Evolutionary conservation across 1,284 basidiomycete genomes (phyloP), one percentile per base, ranked within the genome.

Genomic region (Pterula multifida): DNA sequence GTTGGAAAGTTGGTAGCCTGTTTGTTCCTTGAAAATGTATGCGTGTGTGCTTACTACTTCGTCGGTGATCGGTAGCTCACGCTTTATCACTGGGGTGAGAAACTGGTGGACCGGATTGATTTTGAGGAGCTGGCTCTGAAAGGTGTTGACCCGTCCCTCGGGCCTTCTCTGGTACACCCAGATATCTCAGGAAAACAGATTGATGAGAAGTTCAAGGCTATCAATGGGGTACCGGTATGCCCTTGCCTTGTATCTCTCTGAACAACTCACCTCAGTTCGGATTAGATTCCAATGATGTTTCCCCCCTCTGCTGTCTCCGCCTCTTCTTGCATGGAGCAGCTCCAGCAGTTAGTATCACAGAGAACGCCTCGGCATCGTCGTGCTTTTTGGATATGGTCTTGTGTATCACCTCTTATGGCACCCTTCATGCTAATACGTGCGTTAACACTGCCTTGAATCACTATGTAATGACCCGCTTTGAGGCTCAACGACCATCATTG

Each of bases 41-140:
- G n/a, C n/a, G 9, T 42, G 17, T 42, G 39, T n/a, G 9, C 39
- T n/a, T 9, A 42, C 19, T 6, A 9, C 4, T 19, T 17, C 39
- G 9, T 42, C 21, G 9, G 17, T 42, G 17, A 22, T 42, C 9
- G 39, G 9, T 54, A 85, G 83, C 62, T 77, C 25, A 77, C 70
- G 60, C 65, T 75, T 9, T 84, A 78, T 59, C 65, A 73, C 53
- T 67, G 71, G 39, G 85, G 85, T 26, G 80, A 86, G 66, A 75
- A 75, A 9, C 59, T 85, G 1, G 67, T 81, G 23, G 81, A 87
- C 61, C 70, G 75, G 21, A 69, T 87, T 52, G 85, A 86, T 49
- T 88, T 86, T 55, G 85, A 88, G 61, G 85, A 88, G 60, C 69
- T 83, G 44, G 78, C 78, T 13, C 67, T 88, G 55, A 82, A 83